A percentile compares a stretch with the other conserved stretches of the same genome.
These are phyloP conservation scores for Salix koriyanagi DNA, from an alignment of 345 rosid species.

Conservation along the genomic window DNA sequence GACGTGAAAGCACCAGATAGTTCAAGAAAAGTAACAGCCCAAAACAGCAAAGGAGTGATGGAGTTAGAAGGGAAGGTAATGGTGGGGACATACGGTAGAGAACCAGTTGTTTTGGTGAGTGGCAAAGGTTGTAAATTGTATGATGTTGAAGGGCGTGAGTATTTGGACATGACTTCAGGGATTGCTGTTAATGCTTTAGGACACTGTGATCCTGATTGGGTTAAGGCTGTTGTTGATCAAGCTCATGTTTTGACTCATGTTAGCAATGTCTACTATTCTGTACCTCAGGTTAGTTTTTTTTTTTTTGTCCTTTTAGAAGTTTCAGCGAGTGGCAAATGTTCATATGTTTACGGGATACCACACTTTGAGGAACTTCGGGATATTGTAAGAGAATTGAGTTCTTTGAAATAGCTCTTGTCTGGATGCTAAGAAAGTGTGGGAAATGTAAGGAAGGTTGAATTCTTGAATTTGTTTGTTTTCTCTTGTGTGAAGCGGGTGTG, in stretches of 20 bases:
- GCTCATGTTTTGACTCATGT: constrained; percentile 62
- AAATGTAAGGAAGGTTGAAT: too few species aligned
- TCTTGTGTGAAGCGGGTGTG: too few species aligned
- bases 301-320: not conserved
- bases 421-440: too few species aligned
- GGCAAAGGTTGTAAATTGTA: constrained; percentile 78
- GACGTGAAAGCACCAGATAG: constrained; percentile 4
- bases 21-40: not conserved
- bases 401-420: too few species aligned
- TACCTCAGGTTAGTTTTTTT: constrained; percentile 54
- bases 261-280: constrained; percentile 63
- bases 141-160: constrained; percentile 70
- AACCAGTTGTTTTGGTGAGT: constrained; percentile 55
- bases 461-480: too few species aligned
- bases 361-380: too few species aligned
- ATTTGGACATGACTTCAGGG: constrained; percentile 68
- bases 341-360: not conserved
- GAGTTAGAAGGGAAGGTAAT: constrained; percentile 48
- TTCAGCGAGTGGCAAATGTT: not conserved
- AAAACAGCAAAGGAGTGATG: constrained; percentile 43
- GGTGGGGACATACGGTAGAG: constrained; percentile 71
- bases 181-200: constrained; percentile 86
- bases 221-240: constrained; percentile 57
- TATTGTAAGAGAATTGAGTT: too few species aligned
- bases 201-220: constrained; percentile 78